Percentiles rank a stretch among this genome's conserved stretches.
phyloP scores from a whole-genome alignment of 495 filamentous ascomycete genomes.

The Tuber umbilicatum region DNA sequence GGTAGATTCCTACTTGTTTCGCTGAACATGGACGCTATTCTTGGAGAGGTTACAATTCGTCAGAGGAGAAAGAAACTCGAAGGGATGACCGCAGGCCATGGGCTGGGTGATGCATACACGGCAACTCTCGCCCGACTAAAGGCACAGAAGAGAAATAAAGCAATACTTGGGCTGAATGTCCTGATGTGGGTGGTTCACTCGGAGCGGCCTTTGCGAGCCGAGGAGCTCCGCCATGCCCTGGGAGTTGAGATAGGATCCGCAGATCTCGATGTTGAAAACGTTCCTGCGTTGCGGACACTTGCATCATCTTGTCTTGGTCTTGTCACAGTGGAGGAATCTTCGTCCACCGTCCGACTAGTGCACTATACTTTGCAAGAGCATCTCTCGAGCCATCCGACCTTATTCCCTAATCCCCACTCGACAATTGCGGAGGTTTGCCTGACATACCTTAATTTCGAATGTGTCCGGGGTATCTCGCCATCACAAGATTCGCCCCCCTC shows the following conservation, averaged over 20 bases:
- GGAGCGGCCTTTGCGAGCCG: not conserved
- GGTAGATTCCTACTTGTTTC: not conserved
- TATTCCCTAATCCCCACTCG: no score
- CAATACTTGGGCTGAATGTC: not conserved
- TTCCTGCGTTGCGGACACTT: not conserved
- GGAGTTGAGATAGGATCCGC: no score
- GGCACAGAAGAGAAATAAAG: not conserved
- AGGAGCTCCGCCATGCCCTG: not conserved
- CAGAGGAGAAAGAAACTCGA: not conserved
- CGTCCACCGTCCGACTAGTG: not conserved
- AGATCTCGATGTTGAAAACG: no score
- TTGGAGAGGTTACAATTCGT: not conserved
- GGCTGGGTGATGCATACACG: not conserved
- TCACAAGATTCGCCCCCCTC: no score
- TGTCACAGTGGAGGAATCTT: not conserved
- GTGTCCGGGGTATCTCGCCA: no score
- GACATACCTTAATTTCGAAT: not conserved
- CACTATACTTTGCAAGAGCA: not conserved
- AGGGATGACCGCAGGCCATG: not conserved
- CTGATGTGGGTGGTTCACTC: not conserved
- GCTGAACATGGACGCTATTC: not conserved
- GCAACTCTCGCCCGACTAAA: not conserved
- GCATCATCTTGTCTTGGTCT: not conserved
- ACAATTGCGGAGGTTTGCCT: not conserved
- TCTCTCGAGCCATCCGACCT: not conserved